Evolutionary conservation across 2,329 filamentous ascomycete species (phyloP), one percentile per base, ranked within the genome.

Genomic region (Berkeleyomyces rouxiae): DNA sequence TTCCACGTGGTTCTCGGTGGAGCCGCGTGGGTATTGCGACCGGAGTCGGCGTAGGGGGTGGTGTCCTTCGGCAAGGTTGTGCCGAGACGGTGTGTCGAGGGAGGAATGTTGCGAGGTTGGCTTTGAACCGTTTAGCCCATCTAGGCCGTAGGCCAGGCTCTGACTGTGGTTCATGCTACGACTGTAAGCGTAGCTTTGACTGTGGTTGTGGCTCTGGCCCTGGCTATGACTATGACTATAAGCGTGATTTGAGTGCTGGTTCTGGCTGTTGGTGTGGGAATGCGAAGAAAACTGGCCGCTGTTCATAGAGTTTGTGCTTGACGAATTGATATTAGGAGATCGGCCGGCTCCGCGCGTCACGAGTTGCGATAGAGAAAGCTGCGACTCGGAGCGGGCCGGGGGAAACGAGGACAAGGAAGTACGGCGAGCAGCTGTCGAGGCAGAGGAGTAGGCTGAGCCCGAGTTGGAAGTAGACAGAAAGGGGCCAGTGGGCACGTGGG

Each of bases 1-100:
- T 72, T 99, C 93, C 74, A 99, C 93, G 85, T 99, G 93, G 70
- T 93, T 95, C 72, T 97, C 87, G 4, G 78, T 77, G 9, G 83
- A 81, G 63, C 85, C 79, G n/a, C 83, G 79, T 13, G 87, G 87
- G 70, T 90, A 91, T 69, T 90, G 87, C 23, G 87, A 87, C 63
- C 83, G 85, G 70, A 86, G 74, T 70, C 79, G 83, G 68, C 80
- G 79, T 16, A 75, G 73, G 4, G 79, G 77, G 62, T 78, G 76
- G 43, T 77, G 74, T n/a, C 47, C 46, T 66, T 78, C 74, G 65
- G 78, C 73, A 70, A 82, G 74, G 70, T 77, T 68, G 72, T 78
- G 73, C 67, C 78, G 74, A 64, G 78, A 72, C 65, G 73, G 74
- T 2, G 65, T 51, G 9, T 61, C 65, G 65, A 87, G 70, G 47